Conservation (phyloP, 192 early-diverging fungal genomes). For the Entomortierella lignicola region DNA sequence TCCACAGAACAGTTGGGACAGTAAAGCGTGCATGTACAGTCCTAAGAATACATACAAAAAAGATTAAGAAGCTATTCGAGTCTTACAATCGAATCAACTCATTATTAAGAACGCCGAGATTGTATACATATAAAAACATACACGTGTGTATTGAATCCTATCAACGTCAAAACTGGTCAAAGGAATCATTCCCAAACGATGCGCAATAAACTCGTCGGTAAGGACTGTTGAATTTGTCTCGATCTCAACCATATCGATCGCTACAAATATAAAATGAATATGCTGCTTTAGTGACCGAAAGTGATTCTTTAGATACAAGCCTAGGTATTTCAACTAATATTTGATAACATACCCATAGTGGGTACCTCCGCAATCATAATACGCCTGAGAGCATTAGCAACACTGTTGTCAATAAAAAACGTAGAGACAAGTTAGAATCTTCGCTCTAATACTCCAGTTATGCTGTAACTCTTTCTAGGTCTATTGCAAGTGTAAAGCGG, state of each 20-base stretch:
- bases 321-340: neutral
- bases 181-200: constrained; percentile 95
- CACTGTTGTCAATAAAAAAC: constrained; percentile 52
- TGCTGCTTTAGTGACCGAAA: neutral
- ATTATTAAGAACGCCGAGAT: neutral
- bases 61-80: neutral
- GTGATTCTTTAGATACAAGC: no score
- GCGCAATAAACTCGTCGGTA: constrained; percentile 95
- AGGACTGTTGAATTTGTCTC: constrained; percentile 92
- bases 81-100: neutral
- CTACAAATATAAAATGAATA: constrained; percentile 47
- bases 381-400: constrained; percentile 93
- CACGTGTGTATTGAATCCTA: constrained; percentile 83
- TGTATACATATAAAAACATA: constrained; percentile 19
- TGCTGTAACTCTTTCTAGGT: no score
- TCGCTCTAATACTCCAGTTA: no score
- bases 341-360: constrained; percentile 77
- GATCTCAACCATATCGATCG: constrained; percentile 97
- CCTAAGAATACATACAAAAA: constrained; percentile 38
- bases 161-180: constrained; percentile 83
- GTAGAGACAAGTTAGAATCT: no score
- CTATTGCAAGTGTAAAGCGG: no score
- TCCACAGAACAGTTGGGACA: constrained; percentile 94
- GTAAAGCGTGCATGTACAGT: constrained; percentile 83
- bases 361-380: constrained; percentile 99